These are phyloP conservation scores for Pichia sp. DNA, from an alignment of 1,139 yeast species.

Conservation along the genomic window DNA sequence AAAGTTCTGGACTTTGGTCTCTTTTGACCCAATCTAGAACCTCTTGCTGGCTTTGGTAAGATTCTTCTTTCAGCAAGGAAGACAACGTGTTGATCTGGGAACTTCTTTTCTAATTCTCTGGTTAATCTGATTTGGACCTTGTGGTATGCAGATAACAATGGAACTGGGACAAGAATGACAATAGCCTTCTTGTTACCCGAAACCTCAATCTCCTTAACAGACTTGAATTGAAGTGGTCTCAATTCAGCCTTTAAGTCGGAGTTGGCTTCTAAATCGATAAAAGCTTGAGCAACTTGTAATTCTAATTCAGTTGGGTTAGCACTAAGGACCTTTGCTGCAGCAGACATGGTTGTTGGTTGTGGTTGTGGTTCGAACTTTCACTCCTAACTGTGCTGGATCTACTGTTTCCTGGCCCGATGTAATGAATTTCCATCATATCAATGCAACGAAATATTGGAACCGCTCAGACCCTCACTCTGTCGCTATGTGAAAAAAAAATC, in stretches of 20 bases:
- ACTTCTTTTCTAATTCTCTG: conserved; percentile 99
- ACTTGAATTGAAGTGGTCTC: conserved; percentile 98
- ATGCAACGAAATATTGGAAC: not conserved
- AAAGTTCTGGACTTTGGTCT: conserved; percentile 99
- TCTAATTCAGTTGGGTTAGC: conserved; percentile 96
- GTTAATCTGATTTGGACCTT: conserved; percentile 95
- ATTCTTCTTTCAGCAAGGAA: conserved; percentile 99
- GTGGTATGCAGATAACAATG: conserved; percentile 91
- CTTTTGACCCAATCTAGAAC: conserved; percentile 91
- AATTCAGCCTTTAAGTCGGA: conserved; percentile 95
- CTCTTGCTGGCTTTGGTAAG: conserved; percentile 94
- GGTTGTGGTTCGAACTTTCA: not conserved
- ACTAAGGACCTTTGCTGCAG: conserved; percentile 90
- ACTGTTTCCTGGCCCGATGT: not conserved
- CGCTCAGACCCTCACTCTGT: not conserved
- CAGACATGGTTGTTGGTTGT: conserved; percentile 61
- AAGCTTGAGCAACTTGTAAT: conserved; percentile 99
- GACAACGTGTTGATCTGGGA: conserved; percentile 99
- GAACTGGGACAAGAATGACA: conserved; percentile 97
- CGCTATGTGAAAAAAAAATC: not conserved
- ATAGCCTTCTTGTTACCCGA: conserved; percentile 98
- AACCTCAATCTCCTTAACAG: conserved; percentile 97
- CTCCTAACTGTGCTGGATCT: not conserved
- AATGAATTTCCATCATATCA: conserved; percentile 1
- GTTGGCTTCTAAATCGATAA: conserved; percentile 94